Evolutionary conservation across 2,329 filamentous ascomycete species (phyloP).

Genomic region (Aspergillus vadensis): DNA sequence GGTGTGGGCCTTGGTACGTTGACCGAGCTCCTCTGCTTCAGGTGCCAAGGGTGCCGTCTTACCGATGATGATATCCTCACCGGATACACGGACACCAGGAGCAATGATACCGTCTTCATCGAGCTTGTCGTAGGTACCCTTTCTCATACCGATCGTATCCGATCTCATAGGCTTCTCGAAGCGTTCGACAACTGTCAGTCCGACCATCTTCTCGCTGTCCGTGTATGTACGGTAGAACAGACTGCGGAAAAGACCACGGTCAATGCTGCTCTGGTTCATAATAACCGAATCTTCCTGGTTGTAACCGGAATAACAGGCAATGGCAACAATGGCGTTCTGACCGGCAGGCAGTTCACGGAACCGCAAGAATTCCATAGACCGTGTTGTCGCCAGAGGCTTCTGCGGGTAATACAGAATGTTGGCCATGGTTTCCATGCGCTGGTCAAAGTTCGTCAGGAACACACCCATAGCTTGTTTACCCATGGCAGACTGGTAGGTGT

Average conservation of each 20-base stretch:
- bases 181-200: conserved; percentile 85
- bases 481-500: conserved; percentile 99
- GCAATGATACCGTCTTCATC: conserved; percentile 95
- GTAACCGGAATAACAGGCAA: conserved; percentile 96
- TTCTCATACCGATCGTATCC: conserved; percentile 89
- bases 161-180: conserved; percentile 93
- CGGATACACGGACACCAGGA: conserved; percentile 90
- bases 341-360: conserved; percentile 96
- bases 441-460: conserved; percentile 93
- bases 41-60: conserved; percentile 95
- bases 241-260: conserved; percentile 94
- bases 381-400: conserved; percentile 92
- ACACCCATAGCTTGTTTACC: conserved; percentile 99
- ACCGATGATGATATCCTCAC: conserved; percentile 98
- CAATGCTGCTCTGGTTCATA: conserved; percentile 99
- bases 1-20: conserved; percentile 83
- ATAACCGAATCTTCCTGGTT: conserved; percentile 99
- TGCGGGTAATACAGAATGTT: conserved; percentile 99
- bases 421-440: conserved; percentile 99
- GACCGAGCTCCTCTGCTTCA: conserved; percentile 90
- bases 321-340: conserved; percentile 97
- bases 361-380: conserved; percentile 98
- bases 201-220: conserved; percentile 94
- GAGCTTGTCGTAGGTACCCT: conserved; percentile 94
- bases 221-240: conserved; percentile 97